Percentiles rank a stretch among this genome's conserved stretches.
These are phyloP conservation scores for Colletotrichum paranaense DNA, from an alignment of 2,329 filamentous ascomycete genomes.

Conservation along the genomic window DNA sequence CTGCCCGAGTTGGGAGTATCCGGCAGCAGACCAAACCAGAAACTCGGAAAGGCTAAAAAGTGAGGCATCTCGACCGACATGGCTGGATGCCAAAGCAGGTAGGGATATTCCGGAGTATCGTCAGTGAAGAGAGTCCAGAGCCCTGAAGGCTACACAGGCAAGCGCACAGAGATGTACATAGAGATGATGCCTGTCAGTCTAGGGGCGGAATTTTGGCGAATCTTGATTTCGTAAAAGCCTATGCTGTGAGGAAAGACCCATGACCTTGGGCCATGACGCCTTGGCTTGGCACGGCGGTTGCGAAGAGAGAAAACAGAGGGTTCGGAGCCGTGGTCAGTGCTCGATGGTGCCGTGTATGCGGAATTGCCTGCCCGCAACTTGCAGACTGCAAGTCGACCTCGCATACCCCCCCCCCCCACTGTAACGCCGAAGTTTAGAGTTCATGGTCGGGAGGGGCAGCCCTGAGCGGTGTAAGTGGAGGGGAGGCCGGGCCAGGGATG, in stretches of 20 bases:
- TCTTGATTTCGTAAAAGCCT: slow-evolving; percentile 1
- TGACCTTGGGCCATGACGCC: background rate
- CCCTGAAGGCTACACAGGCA: background rate
- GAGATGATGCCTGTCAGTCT: background rate
- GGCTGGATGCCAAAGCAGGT: background rate
- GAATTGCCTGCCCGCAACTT: slow-evolving; percentile 28
- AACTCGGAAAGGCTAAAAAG: background rate
- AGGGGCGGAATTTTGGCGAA: background rate
- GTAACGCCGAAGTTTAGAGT: slow-evolving; percentile 9
- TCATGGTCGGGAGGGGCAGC: slow-evolving; percentile 23
- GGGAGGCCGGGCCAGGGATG: slow-evolving; percentile 10
- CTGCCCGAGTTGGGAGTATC: background rate
- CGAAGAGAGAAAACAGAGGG: background rate
- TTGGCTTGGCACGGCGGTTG: slow-evolving; percentile 16
- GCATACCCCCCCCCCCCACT: background rate
- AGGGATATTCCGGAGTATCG: background rate
- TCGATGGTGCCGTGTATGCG: slow-evolving; percentile 11
- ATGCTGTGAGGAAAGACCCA: background rate
- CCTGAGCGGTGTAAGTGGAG: background rate
- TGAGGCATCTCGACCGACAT: slow-evolving; percentile 2
- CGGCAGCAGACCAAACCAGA: background rate
- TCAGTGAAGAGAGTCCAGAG: background rate
- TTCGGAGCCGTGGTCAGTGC: slow-evolving; percentile 23
- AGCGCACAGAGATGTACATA: background rate
- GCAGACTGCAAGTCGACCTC: background rate